A percentile compares a stretch with the other conserved stretches of the same genome.
Evolutionary conservation across 805 yeast genomes (phyloP).

Genomic region (Pichia manshurica): DNA sequence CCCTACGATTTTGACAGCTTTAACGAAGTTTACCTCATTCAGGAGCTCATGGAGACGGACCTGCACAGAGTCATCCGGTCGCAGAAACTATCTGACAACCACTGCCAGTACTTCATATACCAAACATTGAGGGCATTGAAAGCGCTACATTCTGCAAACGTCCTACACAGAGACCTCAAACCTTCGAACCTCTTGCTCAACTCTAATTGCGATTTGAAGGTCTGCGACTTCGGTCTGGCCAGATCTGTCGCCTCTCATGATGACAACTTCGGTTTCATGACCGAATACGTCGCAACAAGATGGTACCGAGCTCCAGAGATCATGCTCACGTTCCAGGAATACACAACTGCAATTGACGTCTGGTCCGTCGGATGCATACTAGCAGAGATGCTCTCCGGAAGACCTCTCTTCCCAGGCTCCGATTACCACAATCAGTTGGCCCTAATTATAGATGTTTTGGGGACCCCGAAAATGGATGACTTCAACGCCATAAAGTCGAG

Average conservation of each 20-base stretch:
- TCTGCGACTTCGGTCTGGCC: constrained; percentile 94
- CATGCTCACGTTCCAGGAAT: constrained; percentile 89
- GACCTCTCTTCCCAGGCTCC: constrained; percentile 88
- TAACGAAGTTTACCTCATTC: constrained; percentile 82
- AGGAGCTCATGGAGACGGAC: constrained; percentile 86
- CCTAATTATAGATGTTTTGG: constrained; percentile 76
- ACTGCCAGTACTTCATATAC: constrained; percentile 87
- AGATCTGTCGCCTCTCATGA: constrained; percentile 56
- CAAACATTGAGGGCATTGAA: constrained; percentile 88
- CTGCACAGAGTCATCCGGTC: constrained; percentile 75
- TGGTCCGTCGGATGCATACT: constrained; percentile 97
- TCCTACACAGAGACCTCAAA: constrained; percentile 86
- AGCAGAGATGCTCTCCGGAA: constrained; percentile 82
- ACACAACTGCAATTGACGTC: constrained; percentile 90
- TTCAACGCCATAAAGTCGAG: constrained; percentile 67
- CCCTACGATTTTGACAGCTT: constrained; percentile 73
- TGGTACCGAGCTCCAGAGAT: constrained; percentile 99
- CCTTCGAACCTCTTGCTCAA: constrained; percentile 83
- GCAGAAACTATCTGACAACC: constrained; percentile 84
- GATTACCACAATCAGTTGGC: constrained; percentile 90
- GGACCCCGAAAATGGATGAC: constrained; percentile 82
- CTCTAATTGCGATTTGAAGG: constrained; percentile 87
- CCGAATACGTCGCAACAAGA: constrained; percentile 95
- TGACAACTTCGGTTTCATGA: constrained; percentile 76
- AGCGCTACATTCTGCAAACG: constrained; percentile 89